phyloP scores from a whole-genome alignment of 2,329 filamentous ascomycete genomes.

The Dactylonectria estremocensis region DNA sequence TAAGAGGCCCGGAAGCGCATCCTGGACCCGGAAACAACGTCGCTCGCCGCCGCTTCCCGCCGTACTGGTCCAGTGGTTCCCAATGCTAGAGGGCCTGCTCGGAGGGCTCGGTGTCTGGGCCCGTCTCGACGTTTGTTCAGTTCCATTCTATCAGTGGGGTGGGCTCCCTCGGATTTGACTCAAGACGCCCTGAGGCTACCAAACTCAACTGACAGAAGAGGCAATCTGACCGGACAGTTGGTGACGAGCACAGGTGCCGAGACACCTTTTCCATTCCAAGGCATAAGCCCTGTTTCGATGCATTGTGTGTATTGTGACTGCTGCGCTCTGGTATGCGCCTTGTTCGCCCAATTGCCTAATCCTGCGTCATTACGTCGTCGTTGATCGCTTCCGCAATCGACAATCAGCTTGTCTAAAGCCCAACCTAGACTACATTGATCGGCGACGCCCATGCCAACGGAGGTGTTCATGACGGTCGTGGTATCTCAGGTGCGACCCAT shows the following conservation, averaged over 20 bases:
- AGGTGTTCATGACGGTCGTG: slow-evolving; percentile 28
- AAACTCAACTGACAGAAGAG: slow-evolving; percentile 32
- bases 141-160: slow-evolving; percentile 1
- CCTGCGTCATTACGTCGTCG: slow-evolving; percentile 46
- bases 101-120: background rate
- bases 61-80: slow-evolving; percentile 14
- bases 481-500: slow-evolving; percentile 35
- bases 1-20: slow-evolving; percentile 22
- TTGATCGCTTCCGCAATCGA: slow-evolving; percentile 43
- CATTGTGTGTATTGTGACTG: slow-evolving; percentile 7
- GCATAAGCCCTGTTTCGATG: slow-evolving; percentile 13
- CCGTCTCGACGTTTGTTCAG: slow-evolving; percentile 4
- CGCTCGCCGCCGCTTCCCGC: slow-evolving; percentile 30
- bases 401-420: slow-evolving; percentile 30
- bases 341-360: slow-evolving; percentile 5
- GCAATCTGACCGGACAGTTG: slow-evolving; percentile 36
- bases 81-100: background rate
- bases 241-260: slow-evolving; percentile 36
- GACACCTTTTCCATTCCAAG: slow-evolving; percentile 27
- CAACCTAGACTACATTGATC: slow-evolving; percentile 26
- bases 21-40: slow-evolving; percentile 26
- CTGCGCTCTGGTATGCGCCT: background rate
- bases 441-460: slow-evolving; percentile 33
- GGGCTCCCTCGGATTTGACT: slow-evolving; percentile 25
- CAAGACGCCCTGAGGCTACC: slow-evolving; percentile 26